Base-by-base conservation (phyloP, 306 rosid genomes). In the Comarum palustre region DNA sequence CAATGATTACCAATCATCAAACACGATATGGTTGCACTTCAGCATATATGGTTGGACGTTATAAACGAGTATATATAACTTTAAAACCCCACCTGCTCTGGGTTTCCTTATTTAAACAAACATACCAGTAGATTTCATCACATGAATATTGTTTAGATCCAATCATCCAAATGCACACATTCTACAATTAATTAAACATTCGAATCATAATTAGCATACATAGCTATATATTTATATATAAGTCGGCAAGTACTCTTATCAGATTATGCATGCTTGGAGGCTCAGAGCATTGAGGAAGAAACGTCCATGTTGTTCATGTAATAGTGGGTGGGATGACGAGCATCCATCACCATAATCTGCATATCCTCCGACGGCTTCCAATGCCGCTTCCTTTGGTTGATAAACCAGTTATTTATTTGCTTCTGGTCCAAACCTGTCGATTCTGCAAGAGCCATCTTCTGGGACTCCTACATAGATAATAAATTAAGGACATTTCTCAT, bases 341-440 rank as follows among this genome's bases (percentile, higher is more conserved):
- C 96, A 80, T 92, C 99, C 93, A 95, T 79, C 75, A 92, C 96
- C 81, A 94, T 90, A 68, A 91, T 88, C 76, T 92, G 97, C 99
- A 95, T 92, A 38, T 95, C 99, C 81, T 92, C 99, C 0, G 96
- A 88, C 32, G 99, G 99, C 77, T 92, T 95, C 99, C 99, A 95
- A 81, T 95, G 99, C 34, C 99, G 68, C 68, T 95, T 95, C 80
- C 99, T 91, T 72, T 95, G 99, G 69, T 95, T 95, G 20, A 95
- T 95, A 69, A 95, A 95, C 99, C 99, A 95, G 77, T 95, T 95
- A 85, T 92, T 95, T 68, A 95, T 95, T 66, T 95, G 99, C 88
- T 95, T 95, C 85, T 90, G 97, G 84, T 95, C 97, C 78, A 95
- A 58, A 14, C 99, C 99, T 2, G 99, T 95, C 0, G 99, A 90